These are phyloP conservation scores for Apiospora arundinis DNA, from an alignment of 2,329 filamentous ascomycete species.

Conservation along the genomic window DNA sequence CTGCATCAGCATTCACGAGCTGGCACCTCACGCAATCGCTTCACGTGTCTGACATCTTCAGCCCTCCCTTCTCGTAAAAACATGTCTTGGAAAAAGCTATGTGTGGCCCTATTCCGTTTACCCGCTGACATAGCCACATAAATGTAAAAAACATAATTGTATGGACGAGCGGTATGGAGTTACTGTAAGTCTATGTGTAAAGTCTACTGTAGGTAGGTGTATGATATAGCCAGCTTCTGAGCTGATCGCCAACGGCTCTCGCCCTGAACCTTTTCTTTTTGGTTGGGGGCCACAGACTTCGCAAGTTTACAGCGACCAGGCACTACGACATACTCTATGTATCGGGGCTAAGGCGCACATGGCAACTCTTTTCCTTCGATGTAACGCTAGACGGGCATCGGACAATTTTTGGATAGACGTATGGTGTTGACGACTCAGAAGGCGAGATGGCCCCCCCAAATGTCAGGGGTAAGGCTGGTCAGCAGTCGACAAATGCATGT, in stretches of 20 bases:
- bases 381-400: constrained; percentile 17
- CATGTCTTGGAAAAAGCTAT: constrained; percentile 6
- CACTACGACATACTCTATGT: background rate
- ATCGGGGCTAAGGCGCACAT: constrained; percentile 1
- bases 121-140: constrained; percentile 8
- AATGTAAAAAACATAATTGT: background rate
- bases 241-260: background rate
- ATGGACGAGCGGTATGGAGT: background rate
- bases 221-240: background rate
- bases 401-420: background rate
- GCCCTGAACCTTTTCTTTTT: background rate
- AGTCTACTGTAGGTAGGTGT: background rate
- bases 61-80: background rate
- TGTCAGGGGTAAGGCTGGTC: background rate
- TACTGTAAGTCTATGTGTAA: background rate
- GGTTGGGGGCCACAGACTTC: background rate
- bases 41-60: constrained; percentile 9
- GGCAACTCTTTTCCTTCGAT: background rate
- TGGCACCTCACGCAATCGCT: background rate
- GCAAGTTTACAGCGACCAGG: background rate
- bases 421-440: background rate
- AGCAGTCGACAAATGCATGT: background rate
- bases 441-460: background rate
- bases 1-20: background rate
- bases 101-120: background rate